These are phyloP conservation scores for Vitis hybrid DNA, from an alignment of 177 flowering plant species.

Conservation along the genomic window DNA sequence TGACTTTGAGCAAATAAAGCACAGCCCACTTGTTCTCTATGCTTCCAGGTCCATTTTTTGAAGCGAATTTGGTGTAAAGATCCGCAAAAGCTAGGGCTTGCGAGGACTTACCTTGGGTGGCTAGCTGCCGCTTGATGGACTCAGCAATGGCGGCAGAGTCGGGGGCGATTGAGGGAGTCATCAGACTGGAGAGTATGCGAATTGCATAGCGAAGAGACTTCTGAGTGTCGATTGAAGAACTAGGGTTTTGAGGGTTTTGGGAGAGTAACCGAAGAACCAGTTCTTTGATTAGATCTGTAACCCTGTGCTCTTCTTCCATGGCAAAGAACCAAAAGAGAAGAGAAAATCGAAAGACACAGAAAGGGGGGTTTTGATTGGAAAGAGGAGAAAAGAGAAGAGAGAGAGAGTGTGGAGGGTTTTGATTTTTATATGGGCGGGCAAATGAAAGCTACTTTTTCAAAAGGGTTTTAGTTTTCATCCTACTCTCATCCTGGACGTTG, in stretches of 20 bases:
- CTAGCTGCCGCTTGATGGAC: constrained; percentile 86
- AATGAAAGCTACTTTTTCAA: constrained; percentile 4
- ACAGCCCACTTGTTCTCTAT: constrained; percentile 81
- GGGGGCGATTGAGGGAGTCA: constrained; percentile 77
- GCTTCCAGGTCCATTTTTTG: constrained; percentile 75
- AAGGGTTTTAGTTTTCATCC: not conserved
- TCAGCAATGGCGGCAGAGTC: constrained; percentile 88
- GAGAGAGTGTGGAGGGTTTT: constrained; percentile 12
- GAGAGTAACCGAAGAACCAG: constrained; percentile 67
- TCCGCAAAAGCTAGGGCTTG: constrained; percentile 87
- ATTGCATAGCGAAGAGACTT: constrained; percentile 65
- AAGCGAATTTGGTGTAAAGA: constrained; percentile 66
- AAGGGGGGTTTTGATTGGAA: not conserved
- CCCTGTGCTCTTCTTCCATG: constrained; percentile 59
- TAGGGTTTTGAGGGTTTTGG: constrained; percentile 23
- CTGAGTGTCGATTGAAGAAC: constrained; percentile 25
- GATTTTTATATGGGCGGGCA: constrained; percentile 18
- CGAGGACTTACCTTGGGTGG: constrained; percentile 80
- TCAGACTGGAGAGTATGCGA: constrained; percentile 79
- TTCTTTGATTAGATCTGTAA: constrained; percentile 76
- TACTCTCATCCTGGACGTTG: too few species aligned
- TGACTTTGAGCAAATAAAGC: constrained; percentile 73
- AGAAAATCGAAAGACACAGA: constrained; percentile 4
- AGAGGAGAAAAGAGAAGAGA: not conserved
- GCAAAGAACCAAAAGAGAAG: not conserved